A percentile compares a stretch with the other conserved stretches of the same genome.
phyloP scores from a whole-genome alignment of 2,329 filamentous ascomycete genomes.

The Alternaria panax region DNA sequence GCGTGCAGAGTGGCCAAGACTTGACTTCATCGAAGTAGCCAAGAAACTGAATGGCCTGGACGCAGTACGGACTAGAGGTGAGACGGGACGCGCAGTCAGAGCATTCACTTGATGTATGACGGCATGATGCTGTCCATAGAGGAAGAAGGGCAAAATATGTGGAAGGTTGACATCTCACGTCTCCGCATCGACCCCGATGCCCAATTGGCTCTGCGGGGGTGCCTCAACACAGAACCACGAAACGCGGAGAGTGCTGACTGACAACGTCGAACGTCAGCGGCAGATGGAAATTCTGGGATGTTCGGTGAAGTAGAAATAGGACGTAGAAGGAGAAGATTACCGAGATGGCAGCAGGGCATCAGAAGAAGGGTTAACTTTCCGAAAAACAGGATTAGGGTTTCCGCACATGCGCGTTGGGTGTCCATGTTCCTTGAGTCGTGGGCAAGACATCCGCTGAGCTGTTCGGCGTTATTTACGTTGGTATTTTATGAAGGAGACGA shows the following conservation, averaged over 20 bases:
- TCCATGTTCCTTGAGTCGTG: background rate
- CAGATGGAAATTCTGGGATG: background rate
- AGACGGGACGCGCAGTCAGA: background rate
- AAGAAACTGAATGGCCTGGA: background rate
- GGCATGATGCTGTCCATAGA: background rate
- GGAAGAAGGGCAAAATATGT: background rate
- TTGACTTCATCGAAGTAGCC: background rate
- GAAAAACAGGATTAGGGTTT: background rate
- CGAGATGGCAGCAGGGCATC: background rate
- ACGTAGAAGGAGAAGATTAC: background rate
- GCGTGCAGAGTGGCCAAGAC: background rate
- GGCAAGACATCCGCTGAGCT: background rate
- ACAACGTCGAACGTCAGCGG: background rate
- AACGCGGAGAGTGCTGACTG: background rate
- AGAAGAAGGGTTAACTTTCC: background rate
- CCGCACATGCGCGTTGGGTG: background rate
- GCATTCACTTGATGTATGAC: slow-evolving; percentile 1
- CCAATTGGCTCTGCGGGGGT: background rate
- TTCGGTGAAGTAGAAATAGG: background rate
- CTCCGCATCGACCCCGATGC: background rate
- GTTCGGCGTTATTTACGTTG: background rate
- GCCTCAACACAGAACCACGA: background rate
- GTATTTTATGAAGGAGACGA: too few relatives aligned
- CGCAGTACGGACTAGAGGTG: background rate
- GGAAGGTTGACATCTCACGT: background rate